These are phyloP conservation scores for Sporothrix humicola DNA, from an alignment of 2,329 filamentous ascomycete species.

Conservation along the genomic window DNA sequence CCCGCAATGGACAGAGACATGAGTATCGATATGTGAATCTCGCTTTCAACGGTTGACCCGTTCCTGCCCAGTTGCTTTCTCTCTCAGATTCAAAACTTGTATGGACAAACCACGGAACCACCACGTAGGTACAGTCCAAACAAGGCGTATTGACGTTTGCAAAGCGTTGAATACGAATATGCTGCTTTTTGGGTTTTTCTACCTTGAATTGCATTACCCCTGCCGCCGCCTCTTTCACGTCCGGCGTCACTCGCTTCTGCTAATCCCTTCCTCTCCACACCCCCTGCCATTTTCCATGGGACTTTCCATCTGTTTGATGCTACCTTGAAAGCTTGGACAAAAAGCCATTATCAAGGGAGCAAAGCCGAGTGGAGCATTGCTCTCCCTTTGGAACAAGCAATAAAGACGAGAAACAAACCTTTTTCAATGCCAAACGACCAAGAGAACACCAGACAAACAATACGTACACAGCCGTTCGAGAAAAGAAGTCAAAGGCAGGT, in stretches of 20 bases:
- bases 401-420: background rate
- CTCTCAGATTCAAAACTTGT: background rate
- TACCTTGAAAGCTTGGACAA: slow-evolving; percentile 15
- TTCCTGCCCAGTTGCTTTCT: background rate
- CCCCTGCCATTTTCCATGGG: slow-evolving; percentile 14
- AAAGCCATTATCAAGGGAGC: slow-evolving; percentile 32
- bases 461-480: background rate
- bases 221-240: background rate
- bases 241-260: slow-evolving; percentile 8
- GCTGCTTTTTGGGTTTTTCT: background rate
- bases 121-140: background rate
- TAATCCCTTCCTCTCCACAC: slow-evolving; percentile 2
- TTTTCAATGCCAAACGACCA: slow-evolving; percentile 1
- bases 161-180: background rate
- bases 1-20: slow-evolving; percentile 28
- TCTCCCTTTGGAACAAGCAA: slow-evolving; percentile 24
- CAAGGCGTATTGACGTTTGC: no score
- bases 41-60: slow-evolving; percentile 30
- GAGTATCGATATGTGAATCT: slow-evolving; percentile 21
- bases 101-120: background rate
- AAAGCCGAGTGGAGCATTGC: slow-evolving; percentile 33
- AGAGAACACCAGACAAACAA: slow-evolving; percentile 1
- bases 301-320: background rate
- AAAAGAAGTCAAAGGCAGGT: slow-evolving; percentile 10
- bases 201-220: background rate